Evolutionary conservation across 2,329 filamentous ascomycete species (phyloP).

Genomic region (Aureobasidium sp.): DNA sequence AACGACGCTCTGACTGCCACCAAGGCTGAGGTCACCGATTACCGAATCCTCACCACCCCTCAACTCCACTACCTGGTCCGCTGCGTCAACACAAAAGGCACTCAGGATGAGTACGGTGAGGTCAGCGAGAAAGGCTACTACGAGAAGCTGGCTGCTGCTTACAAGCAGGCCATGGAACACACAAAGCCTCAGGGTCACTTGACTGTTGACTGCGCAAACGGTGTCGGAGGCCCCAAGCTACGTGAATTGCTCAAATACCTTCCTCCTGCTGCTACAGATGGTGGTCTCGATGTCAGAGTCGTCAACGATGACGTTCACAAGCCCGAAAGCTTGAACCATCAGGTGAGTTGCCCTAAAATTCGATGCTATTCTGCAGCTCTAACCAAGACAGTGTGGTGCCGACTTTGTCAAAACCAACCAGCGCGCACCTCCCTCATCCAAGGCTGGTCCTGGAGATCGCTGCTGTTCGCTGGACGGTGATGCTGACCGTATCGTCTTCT

Average conservation of each 20-base stretch:
- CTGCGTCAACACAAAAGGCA: constrained; percentile 86
- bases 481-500: constrained; percentile 91
- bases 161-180: constrained; percentile 71
- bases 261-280: constrained; percentile 51
- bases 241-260: constrained; percentile 77
- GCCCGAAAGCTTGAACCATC: constrained; percentile 79
- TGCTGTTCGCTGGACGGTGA: constrained; percentile 92
- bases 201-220: constrained; percentile 92
- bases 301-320: constrained; percentile 90
- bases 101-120: constrained; percentile 77
- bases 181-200: constrained; percentile 65
- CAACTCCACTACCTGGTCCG: constrained; percentile 95
- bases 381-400: constrained; percentile 62
- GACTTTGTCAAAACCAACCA: constrained; percentile 98
- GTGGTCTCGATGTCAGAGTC: constrained; percentile 70
- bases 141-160: constrained; percentile 78
- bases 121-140: constrained; percentile 91
- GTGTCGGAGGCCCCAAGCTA: constrained; percentile 88
- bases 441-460: constrained; percentile 65
- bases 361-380: neutral
- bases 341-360: constrained; percentile 45
- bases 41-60: constrained; percentile 89
- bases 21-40: constrained; percentile 67
- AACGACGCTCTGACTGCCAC: constrained; percentile 73
- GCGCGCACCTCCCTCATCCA: constrained; percentile 73